These are phyloP conservation scores for Liquidambar formosana DNA, from an alignment of 164 flowering plant species.

Conservation along the genomic window DNA sequence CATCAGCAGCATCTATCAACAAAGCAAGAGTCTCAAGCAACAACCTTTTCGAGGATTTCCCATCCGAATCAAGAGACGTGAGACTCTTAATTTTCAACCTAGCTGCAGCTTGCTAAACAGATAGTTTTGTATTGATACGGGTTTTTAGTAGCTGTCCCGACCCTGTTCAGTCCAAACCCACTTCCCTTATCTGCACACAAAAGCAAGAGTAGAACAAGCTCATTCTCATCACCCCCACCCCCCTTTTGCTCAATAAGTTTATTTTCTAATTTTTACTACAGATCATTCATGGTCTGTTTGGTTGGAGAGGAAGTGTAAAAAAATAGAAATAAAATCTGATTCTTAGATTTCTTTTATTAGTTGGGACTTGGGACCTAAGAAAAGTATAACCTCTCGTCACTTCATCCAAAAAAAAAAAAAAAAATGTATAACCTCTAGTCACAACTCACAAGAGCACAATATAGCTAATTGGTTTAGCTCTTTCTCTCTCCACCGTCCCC, in stretches of 20 bases:
- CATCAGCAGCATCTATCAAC: conserved; percentile 82
- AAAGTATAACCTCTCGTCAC: neutral
- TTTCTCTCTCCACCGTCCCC: no score
- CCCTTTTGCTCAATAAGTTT: neutral
- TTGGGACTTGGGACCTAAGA: neutral
- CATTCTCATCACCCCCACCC: conserved; percentile 4
- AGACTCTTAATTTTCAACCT: conserved; percentile 65
- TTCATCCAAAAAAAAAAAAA: no score
- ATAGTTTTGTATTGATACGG: conserved; percentile 67
- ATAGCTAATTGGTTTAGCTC: no score
- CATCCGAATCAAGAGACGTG: conserved; percentile 64
- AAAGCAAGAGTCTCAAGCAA: conserved; percentile 74
- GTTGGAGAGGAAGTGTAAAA: neutral
- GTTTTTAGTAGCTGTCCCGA: conserved; percentile 57
- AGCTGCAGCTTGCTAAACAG: conserved; percentile 73
- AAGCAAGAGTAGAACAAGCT: conserved; percentile 10
- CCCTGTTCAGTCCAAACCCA: conserved; percentile 94
- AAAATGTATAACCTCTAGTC: no score
- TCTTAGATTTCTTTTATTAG: neutral
- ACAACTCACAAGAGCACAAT: no score
- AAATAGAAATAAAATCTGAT: neutral
- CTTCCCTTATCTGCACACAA: conserved; percentile 75
- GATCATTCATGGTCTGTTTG: neutral
- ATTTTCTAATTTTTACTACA: neutral
- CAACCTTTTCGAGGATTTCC: conserved; percentile 67